Conservation (phyloP, 2,329 filamentous ascomycete genomes). For the Colletotrichum falcatum region DNA sequence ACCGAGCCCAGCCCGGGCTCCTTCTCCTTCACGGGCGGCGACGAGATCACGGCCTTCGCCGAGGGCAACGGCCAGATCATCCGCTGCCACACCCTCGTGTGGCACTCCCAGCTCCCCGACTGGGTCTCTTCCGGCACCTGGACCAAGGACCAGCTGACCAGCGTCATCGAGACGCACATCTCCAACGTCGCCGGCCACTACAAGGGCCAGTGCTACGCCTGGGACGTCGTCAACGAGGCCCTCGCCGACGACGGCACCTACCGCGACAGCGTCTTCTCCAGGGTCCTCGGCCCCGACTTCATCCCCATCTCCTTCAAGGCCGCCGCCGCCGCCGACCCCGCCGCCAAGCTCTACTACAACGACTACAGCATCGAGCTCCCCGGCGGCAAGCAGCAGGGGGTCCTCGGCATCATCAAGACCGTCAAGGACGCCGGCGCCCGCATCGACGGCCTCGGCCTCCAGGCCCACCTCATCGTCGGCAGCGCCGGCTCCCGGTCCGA, state of each 20-base stretch:
- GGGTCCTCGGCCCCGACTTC: constrained; percentile 58
- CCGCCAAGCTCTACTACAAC: constrained; percentile 54
- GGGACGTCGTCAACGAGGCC: constrained; percentile 66
- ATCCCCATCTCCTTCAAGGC: constrained; percentile 60
- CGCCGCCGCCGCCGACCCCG: constrained; percentile 55
- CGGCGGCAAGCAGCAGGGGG: constrained; percentile 65
- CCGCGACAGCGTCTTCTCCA: constrained; percentile 53
- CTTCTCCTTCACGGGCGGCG: constrained; percentile 70
- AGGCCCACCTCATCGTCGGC: constrained; percentile 62
- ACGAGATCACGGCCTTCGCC: constrained; percentile 63
- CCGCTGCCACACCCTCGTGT: constrained; percentile 63
- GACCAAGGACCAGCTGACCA: constrained; percentile 48
- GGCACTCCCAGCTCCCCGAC: constrained; percentile 59
- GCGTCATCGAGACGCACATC: constrained; percentile 64
- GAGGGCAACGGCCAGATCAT: constrained; percentile 46
- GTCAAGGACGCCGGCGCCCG: constrained; percentile 55
- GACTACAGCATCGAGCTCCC: constrained; percentile 63
- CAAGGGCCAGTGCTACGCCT: constrained; percentile 60
- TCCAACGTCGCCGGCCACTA: constrained; percentile 59
- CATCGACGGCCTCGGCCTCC: constrained; percentile 66
- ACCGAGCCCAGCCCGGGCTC: constrained; percentile 67
- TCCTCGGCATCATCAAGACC: constrained; percentile 50
- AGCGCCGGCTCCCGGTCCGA: constrained; percentile 54
- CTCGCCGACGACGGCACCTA: constrained; percentile 57
- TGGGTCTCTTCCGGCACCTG: constrained; percentile 57